These are phyloP conservation scores for Fraxinus quadrangulata DNA, from an alignment of 257 asterid genomes.

Conservation along the genomic window DNA sequence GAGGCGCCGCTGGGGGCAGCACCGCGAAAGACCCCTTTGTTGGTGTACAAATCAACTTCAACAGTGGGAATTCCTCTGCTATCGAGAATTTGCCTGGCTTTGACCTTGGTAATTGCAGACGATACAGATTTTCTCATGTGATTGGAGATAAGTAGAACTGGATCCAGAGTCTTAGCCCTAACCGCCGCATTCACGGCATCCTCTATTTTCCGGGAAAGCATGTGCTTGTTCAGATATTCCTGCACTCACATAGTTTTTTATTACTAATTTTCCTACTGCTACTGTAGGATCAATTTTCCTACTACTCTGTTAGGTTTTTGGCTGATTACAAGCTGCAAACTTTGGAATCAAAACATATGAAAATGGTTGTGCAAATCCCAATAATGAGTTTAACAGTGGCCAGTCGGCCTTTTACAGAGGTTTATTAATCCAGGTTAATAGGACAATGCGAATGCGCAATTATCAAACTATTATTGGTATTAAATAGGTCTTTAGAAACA, in stretches of 20 bases:
- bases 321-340: not conserved
- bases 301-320: not conserved
- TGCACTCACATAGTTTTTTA: constrained; percentile 74
- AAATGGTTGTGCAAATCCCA: not conserved
- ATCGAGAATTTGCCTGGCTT: too few relatives aligned
- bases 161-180: constrained; percentile 89
- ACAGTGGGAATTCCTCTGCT: too few relatives aligned
- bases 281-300: not conserved
- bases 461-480: too few relatives aligned
- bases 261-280: not conserved
- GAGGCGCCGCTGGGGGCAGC: constrained; percentile 82
- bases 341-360: not conserved
- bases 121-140: constrained; percentile 91
- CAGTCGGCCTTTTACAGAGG: not conserved
- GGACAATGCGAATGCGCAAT: not conserved
- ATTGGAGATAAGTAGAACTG: constrained; percentile 93
- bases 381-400: not conserved
- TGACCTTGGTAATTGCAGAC: constrained; percentile 85
- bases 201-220: constrained; percentile 90
- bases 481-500: too few relatives aligned
- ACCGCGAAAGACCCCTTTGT: too few relatives aligned
- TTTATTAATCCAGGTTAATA: not conserved
- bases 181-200: constrained; percentile 99
- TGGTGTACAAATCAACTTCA: too few relatives aligned
- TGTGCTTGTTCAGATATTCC: constrained; percentile 86